Evolutionary conservation across 345 rosid genomes (phyloP).

Genomic region (Euphorbia tirucalli): DNA sequence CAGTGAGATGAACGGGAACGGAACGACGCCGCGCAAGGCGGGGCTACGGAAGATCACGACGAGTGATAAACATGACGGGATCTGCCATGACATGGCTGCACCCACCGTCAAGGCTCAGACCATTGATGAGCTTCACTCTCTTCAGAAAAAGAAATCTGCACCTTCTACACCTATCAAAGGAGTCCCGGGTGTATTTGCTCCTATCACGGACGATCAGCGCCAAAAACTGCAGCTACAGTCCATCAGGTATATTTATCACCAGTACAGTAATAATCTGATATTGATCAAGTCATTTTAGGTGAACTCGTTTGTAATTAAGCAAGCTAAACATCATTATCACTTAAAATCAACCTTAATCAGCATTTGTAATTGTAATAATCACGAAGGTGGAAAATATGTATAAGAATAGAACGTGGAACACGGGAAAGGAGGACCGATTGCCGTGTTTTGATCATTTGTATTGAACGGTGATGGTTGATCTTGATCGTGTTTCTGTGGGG

Average conservation of each 20-base stretch:
- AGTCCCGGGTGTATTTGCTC: slow-evolving; percentile 37
- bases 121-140: slow-evolving; percentile 88
- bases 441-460: neutral
- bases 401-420: neutral
- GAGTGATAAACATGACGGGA: slow-evolving; percentile 30
- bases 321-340: neutral
- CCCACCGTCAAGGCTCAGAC: slow-evolving; percentile 81
- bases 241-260: slow-evolving; percentile 49
- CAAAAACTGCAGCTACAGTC: slow-evolving; percentile 89
- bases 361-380: no score
- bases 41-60: slow-evolving; percentile 56
- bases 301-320: neutral
- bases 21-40: slow-evolving; percentile 18
- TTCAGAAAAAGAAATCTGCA: slow-evolving; percentile 82
- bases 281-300: no score
- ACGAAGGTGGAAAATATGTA: no score
- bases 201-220: slow-evolving; percentile 68
- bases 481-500: neutral
- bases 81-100: slow-evolving; percentile 73
- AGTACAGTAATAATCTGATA: no score
- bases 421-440: neutral
- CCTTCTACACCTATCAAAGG: slow-evolving; percentile 72
- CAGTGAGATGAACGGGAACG: slow-evolving; percentile 34
- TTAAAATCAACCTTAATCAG: no score
- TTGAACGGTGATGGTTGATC: neutral